These are phyloP conservation scores for Nemophila menziesii DNA, from an alignment of 257 asterid species.

Conservation along the genomic window DNA sequence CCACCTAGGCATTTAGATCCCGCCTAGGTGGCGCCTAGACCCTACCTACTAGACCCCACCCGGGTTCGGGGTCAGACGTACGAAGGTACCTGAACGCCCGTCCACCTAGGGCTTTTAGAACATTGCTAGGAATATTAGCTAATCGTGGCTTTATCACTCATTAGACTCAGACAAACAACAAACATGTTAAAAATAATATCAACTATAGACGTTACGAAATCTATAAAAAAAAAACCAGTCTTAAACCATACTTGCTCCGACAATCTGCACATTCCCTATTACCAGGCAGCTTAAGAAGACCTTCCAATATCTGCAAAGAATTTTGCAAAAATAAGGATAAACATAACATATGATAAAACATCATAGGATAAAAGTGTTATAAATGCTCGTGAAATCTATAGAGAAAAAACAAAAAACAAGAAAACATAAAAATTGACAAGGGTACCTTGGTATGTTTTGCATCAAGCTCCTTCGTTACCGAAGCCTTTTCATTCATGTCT, in stretches of 20 bases:
- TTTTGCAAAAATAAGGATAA: constrained; percentile 1
- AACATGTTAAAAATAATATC: too few species aligned
- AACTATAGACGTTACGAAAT: too few species aligned
- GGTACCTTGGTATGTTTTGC: constrained; percentile 69
- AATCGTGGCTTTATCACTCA: too few species aligned
- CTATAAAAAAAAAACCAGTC: neutral
- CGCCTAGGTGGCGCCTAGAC: too few species aligned
- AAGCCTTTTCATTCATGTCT: constrained; percentile 70
- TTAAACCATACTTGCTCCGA: constrained; percentile 44
- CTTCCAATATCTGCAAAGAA: constrained; percentile 50
- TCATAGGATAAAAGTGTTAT: neutral
- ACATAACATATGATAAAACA: constrained; percentile 7
- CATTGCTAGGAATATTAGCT: too few species aligned
- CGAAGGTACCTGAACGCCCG: too few species aligned
- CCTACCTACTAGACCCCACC: too few species aligned
- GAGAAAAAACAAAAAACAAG: neutral
- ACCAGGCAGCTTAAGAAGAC: constrained; percentile 64
- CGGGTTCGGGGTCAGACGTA: too few species aligned
- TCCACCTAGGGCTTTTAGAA: too few species aligned
- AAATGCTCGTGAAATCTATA: neutral
- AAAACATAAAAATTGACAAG: neutral
- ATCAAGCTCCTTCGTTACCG: constrained; percentile 75
- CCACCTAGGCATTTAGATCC: too few species aligned
- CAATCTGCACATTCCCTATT: constrained; percentile 95
- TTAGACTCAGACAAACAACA: too few species aligned